Conservation (phyloP, 2,329 filamentous ascomycete species). For the Dothideomycetidae sp. region DNA sequence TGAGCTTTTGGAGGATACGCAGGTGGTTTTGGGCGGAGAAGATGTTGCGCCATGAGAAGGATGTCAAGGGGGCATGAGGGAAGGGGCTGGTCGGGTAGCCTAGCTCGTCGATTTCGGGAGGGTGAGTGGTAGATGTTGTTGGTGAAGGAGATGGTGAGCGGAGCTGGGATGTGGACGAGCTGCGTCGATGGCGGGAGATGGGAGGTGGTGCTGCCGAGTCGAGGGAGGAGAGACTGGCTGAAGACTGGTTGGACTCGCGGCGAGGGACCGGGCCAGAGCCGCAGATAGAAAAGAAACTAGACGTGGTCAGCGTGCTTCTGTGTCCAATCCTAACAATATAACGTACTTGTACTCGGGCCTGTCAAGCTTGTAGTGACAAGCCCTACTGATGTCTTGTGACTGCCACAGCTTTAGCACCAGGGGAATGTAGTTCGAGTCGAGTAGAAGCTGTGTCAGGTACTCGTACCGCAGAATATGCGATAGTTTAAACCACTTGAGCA, state of each 20-base stretch:
- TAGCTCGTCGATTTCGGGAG: conserved; percentile 64
- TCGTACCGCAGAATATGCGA: conserved; percentile 94
- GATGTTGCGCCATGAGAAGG: conserved; percentile 87
- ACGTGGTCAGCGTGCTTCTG: conserved; percentile 30
- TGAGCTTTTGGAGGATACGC: conserved; percentile 93
- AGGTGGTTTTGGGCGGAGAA: conserved; percentile 92
- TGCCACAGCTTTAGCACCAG: conserved; percentile 86
- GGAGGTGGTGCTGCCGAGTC: conserved; percentile 81
- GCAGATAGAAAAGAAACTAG: conserved; percentile 77
- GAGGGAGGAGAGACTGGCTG: conserved; percentile 31
- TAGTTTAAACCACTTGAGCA: conserved; percentile 92
- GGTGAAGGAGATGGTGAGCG: conserved; percentile 27
- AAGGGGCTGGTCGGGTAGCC: conserved; percentile 62
- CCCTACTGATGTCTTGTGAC: conserved; percentile 82
- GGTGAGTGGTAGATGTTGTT: conserved; percentile 21
- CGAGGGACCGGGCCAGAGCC: conserved; percentile 48
- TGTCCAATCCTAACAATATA: not conserved
- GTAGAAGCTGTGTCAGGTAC: conserved; percentile 79
- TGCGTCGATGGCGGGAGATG: conserved; percentile 39
- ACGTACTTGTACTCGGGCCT: conserved; percentile 63
- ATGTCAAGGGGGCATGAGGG: conserved; percentile 64
- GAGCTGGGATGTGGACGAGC: conserved; percentile 26
- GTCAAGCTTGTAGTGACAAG: conserved; percentile 75
- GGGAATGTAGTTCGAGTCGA: conserved; percentile 91
- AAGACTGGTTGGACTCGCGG: conserved; percentile 16